phyloP scores from a whole-genome alignment of 179 eudicot genomes.

The Actinidia polygama region DNA sequence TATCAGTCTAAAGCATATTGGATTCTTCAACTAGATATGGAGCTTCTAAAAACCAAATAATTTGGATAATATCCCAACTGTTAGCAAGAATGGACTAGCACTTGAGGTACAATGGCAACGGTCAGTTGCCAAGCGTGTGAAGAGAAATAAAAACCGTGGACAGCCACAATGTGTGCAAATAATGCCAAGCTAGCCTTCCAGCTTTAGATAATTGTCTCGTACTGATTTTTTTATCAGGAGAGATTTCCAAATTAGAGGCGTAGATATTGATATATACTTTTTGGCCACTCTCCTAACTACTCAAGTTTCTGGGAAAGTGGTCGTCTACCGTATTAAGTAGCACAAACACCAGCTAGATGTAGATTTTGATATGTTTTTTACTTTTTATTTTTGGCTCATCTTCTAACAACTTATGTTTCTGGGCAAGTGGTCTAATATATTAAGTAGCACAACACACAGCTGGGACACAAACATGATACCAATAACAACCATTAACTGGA shows the following conservation, averaged over 20 bases:
- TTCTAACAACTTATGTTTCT: background rate
- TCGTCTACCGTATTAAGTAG: too few relatives aligned
- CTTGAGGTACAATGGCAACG: background rate
- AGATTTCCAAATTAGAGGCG: too few relatives aligned
- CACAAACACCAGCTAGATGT: too few relatives aligned
- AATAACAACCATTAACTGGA: background rate
- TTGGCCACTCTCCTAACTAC: too few relatives aligned
- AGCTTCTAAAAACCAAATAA: too few relatives aligned
- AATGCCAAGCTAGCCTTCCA: background rate
- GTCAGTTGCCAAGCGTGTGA: background rate
- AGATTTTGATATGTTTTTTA: too few relatives aligned
- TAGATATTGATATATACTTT: too few relatives aligned
- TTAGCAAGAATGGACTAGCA: too few relatives aligned
- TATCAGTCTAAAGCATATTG: too few relatives aligned
- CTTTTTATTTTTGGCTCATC: background rate
- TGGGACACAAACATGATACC: background rate
- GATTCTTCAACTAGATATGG: too few relatives aligned
- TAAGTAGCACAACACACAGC: background rate
- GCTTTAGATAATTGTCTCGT: background rate
- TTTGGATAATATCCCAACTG: too few relatives aligned
- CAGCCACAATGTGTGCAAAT: background rate
- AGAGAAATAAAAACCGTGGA: background rate
- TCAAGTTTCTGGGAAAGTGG: too few relatives aligned
- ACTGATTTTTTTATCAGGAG: background rate
- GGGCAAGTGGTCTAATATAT: background rate